A percentile compares a stretch with the other conserved stretches of the same genome.
Conservation (phyloP, 805 yeast species). For the Monosporozyma yasuniensis region DNA sequence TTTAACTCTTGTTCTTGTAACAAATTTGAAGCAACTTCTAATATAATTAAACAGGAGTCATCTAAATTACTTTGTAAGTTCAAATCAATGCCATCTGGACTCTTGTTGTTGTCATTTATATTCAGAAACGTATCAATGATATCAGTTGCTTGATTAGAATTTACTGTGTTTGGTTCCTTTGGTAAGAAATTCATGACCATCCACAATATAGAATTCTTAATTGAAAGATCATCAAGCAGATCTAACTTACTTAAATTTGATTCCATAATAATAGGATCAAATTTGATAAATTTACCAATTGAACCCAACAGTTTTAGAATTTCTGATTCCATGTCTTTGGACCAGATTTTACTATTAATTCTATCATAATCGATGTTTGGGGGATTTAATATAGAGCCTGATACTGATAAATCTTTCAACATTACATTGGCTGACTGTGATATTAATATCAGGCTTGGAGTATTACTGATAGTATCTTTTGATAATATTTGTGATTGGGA, state of each 20-base stretch:
- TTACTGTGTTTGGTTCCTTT: slow-evolving; percentile 1
- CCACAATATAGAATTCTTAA: not conserved
- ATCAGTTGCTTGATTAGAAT: not conserved
- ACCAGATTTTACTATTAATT: not conserved
- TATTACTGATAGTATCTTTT: not conserved
- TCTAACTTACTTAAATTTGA: not conserved
- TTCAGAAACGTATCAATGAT: not conserved
- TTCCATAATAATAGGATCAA: not conserved
- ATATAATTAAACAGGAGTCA: slow-evolving; percentile 23
- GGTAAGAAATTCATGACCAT: not conserved
- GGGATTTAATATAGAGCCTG: not conserved
- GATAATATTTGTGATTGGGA: not conserved
- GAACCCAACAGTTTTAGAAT: not conserved
- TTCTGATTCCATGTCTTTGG: not conserved
- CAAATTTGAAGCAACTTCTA: slow-evolving; percentile 37
- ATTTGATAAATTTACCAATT: not conserved
- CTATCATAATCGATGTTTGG: not conserved
- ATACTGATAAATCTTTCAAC: not conserved
- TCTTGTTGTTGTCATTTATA: not conserved
- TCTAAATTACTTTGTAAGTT: not conserved
- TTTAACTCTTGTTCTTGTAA: slow-evolving; percentile 26
- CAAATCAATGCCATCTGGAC: not conserved
- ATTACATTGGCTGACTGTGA: slow-evolving; percentile 18
- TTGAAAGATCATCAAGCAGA: not conserved
- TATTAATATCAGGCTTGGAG: slow-evolving; percentile 5